Percentiles rank a stretch among this genome's conserved stretches.
phyloP scores from a whole-genome alignment of 202 grass and related monocot genomes.

The Sporobolus alterniflorus region DNA sequence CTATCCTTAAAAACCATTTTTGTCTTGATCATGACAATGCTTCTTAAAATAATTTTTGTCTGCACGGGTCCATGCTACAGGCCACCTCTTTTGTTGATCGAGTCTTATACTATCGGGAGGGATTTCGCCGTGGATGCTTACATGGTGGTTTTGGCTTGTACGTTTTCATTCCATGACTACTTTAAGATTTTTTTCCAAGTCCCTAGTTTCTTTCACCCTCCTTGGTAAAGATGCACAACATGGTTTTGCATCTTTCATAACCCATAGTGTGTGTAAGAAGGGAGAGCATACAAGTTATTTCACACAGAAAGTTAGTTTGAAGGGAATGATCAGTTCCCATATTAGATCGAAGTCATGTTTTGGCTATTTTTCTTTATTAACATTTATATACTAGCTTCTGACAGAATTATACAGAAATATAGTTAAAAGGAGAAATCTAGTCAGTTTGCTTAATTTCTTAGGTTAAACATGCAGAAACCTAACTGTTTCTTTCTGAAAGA shows the following conservation, averaged over 20 bases:
- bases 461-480: background rate
- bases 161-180: background rate
- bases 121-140: slow-evolving; percentile 11
- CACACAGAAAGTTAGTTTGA: background rate
- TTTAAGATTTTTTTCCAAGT: background rate
- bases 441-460: background rate
- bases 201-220: background rate
- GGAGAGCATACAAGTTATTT: background rate
- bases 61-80: slow-evolving; percentile 9
- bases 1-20: background rate
- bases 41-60: background rate
- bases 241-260: background rate
- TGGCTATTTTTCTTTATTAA: background rate
- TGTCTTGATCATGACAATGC: background rate
- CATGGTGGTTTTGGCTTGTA: slow-evolving; percentile 7
- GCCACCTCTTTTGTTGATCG: slow-evolving; percentile 5
- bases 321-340: background rate
- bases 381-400: background rate
- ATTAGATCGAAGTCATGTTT: background rate
- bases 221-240: background rate
- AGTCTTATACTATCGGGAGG: slow-evolving; percentile 2
- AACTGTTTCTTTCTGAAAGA: background rate
- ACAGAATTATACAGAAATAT: background rate
- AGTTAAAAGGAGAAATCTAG: background rate
- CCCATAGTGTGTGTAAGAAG: background rate